These are phyloP conservation scores for Neocucurbitaria cava DNA, from an alignment of 2,329 filamentous ascomycete genomes.

Conservation along the genomic window DNA sequence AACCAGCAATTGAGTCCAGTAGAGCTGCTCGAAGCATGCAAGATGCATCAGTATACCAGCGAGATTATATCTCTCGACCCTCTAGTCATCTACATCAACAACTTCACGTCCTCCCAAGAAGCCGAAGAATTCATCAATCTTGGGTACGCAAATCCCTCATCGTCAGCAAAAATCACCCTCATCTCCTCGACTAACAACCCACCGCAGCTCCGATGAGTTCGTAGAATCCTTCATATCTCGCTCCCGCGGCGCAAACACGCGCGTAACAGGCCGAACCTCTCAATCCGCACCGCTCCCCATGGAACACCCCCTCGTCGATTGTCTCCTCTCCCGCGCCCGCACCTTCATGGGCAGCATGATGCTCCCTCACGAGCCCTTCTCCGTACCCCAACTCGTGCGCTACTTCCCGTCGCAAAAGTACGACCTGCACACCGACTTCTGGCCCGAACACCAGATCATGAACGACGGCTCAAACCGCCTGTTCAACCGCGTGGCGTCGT, in stretches of 20 bases:
- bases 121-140: conserved; percentile 27
- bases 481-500: conserved; percentile 31
- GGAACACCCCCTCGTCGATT: conserved; percentile 26
- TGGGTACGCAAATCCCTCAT: conserved; percentile 14
- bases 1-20: neutral
- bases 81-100: conserved; percentile 38
- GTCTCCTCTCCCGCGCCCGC: conserved; percentile 31
- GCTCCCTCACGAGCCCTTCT: conserved; percentile 28
- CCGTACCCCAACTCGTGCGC: conserved; percentile 31
- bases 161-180: neutral
- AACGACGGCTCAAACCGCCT: conserved; percentile 15
- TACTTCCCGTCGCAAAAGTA: conserved; percentile 31
- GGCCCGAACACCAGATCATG: conserved; percentile 30
- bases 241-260: conserved; percentile 15
- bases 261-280: conserved; percentile 32
- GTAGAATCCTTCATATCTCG: conserved; percentile 30
- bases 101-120: conserved; percentile 31
- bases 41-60: conserved; percentile 30
- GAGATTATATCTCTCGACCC: conserved; percentile 36
- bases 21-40: conserved; percentile 18
- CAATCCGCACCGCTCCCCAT: conserved; percentile 28
- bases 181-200: conserved; percentile 7
- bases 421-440: conserved; percentile 36
- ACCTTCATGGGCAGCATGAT: conserved; percentile 33
- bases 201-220: conserved; percentile 23